A percentile compares a stretch with the other conserved stretches of the same genome.
These are phyloP conservation scores for Agaricus sinodeliciosus DNA, from an alignment of 768 basidiomycete species.

Conservation along the genomic window DNA sequence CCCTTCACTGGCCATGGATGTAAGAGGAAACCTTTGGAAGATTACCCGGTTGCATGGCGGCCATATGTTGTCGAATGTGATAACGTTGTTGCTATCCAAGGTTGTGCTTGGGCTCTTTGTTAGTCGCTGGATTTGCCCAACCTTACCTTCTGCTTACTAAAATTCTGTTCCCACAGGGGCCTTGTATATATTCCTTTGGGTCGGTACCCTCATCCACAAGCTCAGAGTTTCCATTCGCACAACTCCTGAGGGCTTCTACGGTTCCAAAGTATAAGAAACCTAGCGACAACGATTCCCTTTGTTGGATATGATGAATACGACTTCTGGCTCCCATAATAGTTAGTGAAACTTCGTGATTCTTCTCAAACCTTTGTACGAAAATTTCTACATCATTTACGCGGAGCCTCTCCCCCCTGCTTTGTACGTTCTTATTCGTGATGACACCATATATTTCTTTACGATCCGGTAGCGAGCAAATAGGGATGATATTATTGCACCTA, in stretches of 20 bases:
- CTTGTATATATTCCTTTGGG: slow-evolving; percentile 19
- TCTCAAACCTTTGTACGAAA: too few species aligned
- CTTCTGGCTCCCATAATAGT: too few species aligned
- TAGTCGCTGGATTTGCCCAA: slow-evolving; percentile 8
- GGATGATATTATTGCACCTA: too few species aligned
- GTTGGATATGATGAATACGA: too few species aligned
- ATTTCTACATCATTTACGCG: too few species aligned
- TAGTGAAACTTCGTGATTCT: too few species aligned
- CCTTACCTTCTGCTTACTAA: not conserved
- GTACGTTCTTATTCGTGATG: too few species aligned
- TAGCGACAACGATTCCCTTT: too few species aligned
- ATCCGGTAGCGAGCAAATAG: too few species aligned
- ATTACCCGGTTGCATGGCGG: slow-evolving; percentile 20
- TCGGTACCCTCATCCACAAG: slow-evolving; percentile 23
- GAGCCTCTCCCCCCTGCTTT: too few species aligned
- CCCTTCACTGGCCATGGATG: slow-evolving; percentile 22
- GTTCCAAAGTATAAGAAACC: slow-evolving; percentile 10
- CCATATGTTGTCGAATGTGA: slow-evolving; percentile 20
- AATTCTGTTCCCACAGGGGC: slow-evolving; percentile 15
- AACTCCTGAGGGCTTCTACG: slow-evolving; percentile 21
- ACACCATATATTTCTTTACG: too few species aligned
- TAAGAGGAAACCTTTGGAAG: slow-evolving; percentile 8
- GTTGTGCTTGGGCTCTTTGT: slow-evolving; percentile 25
- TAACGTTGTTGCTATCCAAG: slow-evolving; percentile 22
- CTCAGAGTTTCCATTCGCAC: slow-evolving; percentile 17